Percentiles rank a stretch among this genome's conserved stretches.
Evolutionary conservation across 2,329 filamentous ascomycete genomes (phyloP).

Genomic region (Pyricularia pennisetigena): DNA sequence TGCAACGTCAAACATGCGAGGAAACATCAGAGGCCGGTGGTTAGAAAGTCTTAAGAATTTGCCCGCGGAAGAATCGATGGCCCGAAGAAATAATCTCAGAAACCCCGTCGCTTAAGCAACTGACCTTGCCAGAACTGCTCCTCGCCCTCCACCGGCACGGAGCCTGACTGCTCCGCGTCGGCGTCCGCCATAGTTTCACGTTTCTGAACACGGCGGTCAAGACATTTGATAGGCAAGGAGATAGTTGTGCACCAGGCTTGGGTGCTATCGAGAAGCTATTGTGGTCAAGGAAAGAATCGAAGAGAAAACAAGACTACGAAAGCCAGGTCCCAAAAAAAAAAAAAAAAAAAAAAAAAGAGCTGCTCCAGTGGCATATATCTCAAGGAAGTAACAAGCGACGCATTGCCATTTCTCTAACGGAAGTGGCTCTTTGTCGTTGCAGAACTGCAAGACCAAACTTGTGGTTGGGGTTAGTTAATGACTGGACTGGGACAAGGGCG

Average conservation of each 20-base stretch:
- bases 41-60: neutral
- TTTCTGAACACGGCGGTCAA: neutral
- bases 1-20: slow-evolving; percentile 14
- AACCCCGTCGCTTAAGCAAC: slow-evolving; percentile 10
- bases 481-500: neutral
- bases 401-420: neutral
- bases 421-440: neutral
- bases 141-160: slow-evolving; percentile 63
- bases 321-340: neutral
- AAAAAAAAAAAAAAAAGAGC: too few species aligned
- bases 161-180: slow-evolving; percentile 37
- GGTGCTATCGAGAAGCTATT: neutral
- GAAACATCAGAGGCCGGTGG: neutral
- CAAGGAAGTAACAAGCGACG: neutral
- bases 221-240: slow-evolving; percentile 3
- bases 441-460: neutral
- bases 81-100: neutral
- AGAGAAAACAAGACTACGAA: neutral
- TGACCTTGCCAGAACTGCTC: slow-evolving; percentile 84
- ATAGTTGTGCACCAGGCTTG: neutral
- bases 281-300: neutral
- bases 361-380: neutral
- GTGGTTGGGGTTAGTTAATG: neutral
- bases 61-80: neutral
- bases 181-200: slow-evolving; percentile 44